Conservation (phyloP, 192 early-diverging fungal species). For the Linnemannia zychae region DNA sequence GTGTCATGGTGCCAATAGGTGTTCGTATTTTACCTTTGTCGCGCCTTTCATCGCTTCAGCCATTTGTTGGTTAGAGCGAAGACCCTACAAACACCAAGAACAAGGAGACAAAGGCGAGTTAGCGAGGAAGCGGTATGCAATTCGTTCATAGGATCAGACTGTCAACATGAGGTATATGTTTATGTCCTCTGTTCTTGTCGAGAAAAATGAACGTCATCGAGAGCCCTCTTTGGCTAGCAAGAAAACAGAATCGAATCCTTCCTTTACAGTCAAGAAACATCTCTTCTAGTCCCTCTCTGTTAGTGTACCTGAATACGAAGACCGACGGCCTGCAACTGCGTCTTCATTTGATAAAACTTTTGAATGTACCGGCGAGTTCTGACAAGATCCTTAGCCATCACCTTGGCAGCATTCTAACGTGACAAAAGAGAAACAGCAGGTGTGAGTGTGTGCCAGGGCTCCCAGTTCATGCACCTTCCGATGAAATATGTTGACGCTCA, state of each 20-base stretch:
- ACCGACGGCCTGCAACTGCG: constrained; percentile 92
- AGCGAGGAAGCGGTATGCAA: background rate
- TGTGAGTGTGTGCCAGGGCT: background rate
- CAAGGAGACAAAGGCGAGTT: background rate
- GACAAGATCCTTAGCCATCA: constrained; percentile 99
- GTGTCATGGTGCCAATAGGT: background rate
- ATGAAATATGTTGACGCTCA: background rate
- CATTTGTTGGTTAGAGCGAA: constrained; percentile 97
- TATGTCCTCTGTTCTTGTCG: background rate
- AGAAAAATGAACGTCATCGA: constrained; percentile 1
- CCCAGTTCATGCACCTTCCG: background rate
- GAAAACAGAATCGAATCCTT: background rate
- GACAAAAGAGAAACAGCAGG: constrained; percentile 28
- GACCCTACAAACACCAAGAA: constrained; percentile 68
- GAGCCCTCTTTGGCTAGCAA: constrained; percentile 1
- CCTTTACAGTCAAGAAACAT: background rate
- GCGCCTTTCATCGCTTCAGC: constrained; percentile 95
- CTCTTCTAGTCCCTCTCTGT: background rate
- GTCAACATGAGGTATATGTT: background rate
- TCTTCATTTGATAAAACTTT: constrained; percentile 97
- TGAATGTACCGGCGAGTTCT: constrained; percentile 93
- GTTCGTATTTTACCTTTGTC: constrained; percentile 73
- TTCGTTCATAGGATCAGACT: background rate
- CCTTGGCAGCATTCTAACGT: constrained; percentile 82
- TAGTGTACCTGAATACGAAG: constrained; percentile 85